Evolutionary conservation across 148 eudicot genomes (phyloP), one percentile per base, ranked within the genome.

Genomic region (Talinum fruticosum): DNA sequence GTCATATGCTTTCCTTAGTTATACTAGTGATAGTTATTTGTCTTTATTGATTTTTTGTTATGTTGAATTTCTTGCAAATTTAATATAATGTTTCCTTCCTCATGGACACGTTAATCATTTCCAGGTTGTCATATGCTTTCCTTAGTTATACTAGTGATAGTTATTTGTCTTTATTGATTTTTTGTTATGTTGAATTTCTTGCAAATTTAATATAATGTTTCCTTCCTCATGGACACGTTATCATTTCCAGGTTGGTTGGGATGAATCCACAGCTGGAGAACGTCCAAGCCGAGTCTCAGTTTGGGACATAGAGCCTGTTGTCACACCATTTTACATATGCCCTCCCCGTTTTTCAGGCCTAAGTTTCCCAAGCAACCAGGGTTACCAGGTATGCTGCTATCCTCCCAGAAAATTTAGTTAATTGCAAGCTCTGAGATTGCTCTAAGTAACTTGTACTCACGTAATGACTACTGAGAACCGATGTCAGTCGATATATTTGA

Each of bases 311-410:
- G 99, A 95, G 82, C 99, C 97, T 44, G 97, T 95, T 79, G 92
- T 95, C 44, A 91, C 97, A 70, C 97, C 99, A 54, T 95, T 95
- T 80, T 95, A 91, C 88, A 91, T 95, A 76, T 95, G 99, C 32
- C 99, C 99, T 38, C 99, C 99, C 99, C 99, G 66, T 95, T 91
- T 77, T 93, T 93, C 79, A 85, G 99, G 77, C 99, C 96, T 26
- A 95, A 93, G 88, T 93, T 95, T 73, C 86, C 89, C 21, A 91
- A 83, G 80, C 91, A 88, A 47, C 89, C 99, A 53, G 95, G 98
- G 45, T 72, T 92, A 66, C 89, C 92, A 82, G 97, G 99, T 96
- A 83, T 72, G 75, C 79, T 68, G 47, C 8, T 41, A 41, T 36
- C 45, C 29, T 68, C 16, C 26, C 18, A 13, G 16, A 54, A 78